phyloP scores from a whole-genome alignment of 2,329 filamentous ascomycete genomes.

The Xylaria sp. region DNA sequence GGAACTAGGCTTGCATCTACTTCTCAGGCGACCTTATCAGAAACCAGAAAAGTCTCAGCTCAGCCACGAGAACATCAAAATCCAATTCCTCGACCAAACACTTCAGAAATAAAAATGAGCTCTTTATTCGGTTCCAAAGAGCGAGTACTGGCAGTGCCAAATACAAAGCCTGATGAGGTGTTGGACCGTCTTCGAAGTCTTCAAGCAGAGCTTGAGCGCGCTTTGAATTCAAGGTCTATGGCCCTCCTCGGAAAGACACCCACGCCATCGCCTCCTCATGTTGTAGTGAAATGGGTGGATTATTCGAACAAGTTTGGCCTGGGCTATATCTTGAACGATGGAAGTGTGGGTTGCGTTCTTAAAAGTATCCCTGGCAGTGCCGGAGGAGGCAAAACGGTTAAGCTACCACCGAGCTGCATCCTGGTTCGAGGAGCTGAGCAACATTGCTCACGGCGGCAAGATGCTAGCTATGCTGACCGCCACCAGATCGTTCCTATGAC shows the following conservation, averaged over 20 bases:
- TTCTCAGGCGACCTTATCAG: conserved; percentile 25
- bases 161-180: conserved; percentile 68
- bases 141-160: conserved; percentile 60
- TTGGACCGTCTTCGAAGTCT: conserved; percentile 66
- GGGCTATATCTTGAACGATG: conserved; percentile 85
- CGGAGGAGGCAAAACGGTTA: conserved; percentile 61
- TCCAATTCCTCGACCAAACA: conserved; percentile 19
- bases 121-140: conserved; percentile 69
- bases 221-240: conserved; percentile 71
- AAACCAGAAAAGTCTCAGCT: conserved; percentile 19
- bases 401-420: conserved; percentile 75
- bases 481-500: conserved; percentile 73
- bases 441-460: conserved; percentile 72
- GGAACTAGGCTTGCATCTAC: conserved; percentile 18
- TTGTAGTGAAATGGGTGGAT: conserved; percentile 85
- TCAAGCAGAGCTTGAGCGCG: conserved; percentile 70
- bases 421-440: conserved; percentile 77
- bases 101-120: conserved; percentile 42
- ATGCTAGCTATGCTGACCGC: conserved; percentile 65
- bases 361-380: conserved; percentile 64
- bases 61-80: conserved; percentile 32
- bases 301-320: conserved; percentile 89
- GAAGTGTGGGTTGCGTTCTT: conserved; percentile 78
- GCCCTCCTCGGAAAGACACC: conserved; percentile 67
- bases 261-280: conserved; percentile 67